Evolutionary conservation across 371 early-diverging fungal species (phyloP).

Genomic region (Lichtheimia corymbifera): DNA sequence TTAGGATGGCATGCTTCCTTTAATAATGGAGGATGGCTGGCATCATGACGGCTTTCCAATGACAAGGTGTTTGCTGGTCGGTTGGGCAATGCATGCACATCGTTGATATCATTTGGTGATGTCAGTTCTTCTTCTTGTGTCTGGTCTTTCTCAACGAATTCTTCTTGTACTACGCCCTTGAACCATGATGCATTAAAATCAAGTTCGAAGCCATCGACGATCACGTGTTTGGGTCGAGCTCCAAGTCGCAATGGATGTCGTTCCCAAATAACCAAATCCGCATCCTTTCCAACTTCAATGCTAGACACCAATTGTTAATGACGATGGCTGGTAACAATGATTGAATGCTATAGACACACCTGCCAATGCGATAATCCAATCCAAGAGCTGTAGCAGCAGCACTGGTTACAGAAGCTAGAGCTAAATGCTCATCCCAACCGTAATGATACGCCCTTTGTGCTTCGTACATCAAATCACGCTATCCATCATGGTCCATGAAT

Average conservation of each 20-base stretch:
- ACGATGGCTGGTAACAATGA: too few species aligned
- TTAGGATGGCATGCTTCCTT: conserved; percentile 24
- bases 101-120: conserved; percentile 6
- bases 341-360: conserved; percentile 3
- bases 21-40: neutral
- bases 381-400: conserved; percentile 76
- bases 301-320: neutral
- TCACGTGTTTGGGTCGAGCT: conserved; percentile 76
- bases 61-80: too few species aligned
- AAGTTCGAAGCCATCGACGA: conserved; percentile 72
- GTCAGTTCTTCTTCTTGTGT: neutral
- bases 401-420: conserved; percentile 70
- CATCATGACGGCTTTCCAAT: too few species aligned
- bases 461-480: conserved; percentile 72
- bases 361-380: conserved; percentile 70
- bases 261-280: conserved; percentile 78
- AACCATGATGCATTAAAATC: conserved; percentile 41
- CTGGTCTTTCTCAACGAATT: conserved; percentile 3
- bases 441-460: conserved; percentile 81
- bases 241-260: conserved; percentile 74
- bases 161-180: conserved; percentile 12
- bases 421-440: conserved; percentile 64
- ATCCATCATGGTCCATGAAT: neutral
- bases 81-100: conserved; percentile 2
- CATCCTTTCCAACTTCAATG: conserved; percentile 75